Evolutionary conservation across 768 basidiomycete genomes (phyloP), one percentile per base, ranked within the genome.

Genomic region (Coprinopsis marcescibilis): DNA sequence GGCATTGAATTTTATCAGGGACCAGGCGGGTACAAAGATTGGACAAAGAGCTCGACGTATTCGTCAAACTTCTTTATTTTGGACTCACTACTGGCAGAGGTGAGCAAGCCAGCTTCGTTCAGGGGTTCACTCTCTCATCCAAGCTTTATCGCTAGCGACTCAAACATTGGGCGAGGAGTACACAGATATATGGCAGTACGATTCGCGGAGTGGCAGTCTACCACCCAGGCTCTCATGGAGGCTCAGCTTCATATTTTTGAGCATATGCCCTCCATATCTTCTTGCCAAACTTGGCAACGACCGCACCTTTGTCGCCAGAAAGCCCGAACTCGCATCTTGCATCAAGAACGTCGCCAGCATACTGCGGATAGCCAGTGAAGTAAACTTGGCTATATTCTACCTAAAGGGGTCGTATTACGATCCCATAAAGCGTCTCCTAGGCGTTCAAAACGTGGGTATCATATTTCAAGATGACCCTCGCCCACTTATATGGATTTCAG

Each of bases 161-260:
- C 89, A 92, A 63, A 90, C 85, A 3, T 71, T 92, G 1, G 90
- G 90, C n/a, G 90, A 93, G 62, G 90, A 93, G 59, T 93, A 93
- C 56, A 90, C 88, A 1, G 84, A 85, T 56, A 81, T 86, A 26
- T 88, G 89, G 85, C 79, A 82, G 53, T 77, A 81, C 47, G 78
- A 82, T 10, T 58, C 68, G 2, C 64, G 61, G 23, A 66, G 59
- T 15, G 47, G 60, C 25, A 54, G 63, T 3, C 50, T 60, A 21
- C 72, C 72, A 17, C 83, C 80, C 2, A 68, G 80, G 12, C 61
- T 54, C 17, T 57, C 57, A 41, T 57, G 68, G 7, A 76, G 84
- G 17, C 60, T 71, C 13, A 70, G 72, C 2, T 69, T 89, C 10
- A 70, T 89, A 48, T 64, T 89, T n/a, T 66, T 86, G 19, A 79